These are phyloP conservation scores for Hysterangium stoloniferum DNA, from an alignment of 768 basidiomycete species.

Conservation along the genomic window DNA sequence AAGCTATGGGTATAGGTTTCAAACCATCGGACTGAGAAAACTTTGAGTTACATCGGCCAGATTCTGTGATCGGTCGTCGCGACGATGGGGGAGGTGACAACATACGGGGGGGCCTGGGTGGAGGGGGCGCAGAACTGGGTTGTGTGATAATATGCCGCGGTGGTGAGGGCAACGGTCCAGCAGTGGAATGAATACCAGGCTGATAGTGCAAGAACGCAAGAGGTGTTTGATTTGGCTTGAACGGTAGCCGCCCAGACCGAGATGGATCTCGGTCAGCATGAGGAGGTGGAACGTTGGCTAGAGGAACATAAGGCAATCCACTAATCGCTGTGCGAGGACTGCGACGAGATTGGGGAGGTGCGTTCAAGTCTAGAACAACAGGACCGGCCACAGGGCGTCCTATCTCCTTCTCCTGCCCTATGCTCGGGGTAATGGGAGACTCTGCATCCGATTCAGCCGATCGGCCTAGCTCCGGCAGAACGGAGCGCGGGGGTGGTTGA, in stretches of 20 bases:
- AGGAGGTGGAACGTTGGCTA: background rate
- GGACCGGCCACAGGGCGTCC: constrained; percentile 55
- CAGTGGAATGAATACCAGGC: constrained; percentile 54
- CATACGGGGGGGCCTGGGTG: constrained; percentile 55
- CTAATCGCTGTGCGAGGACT: background rate
- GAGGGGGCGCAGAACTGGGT: constrained; percentile 41
- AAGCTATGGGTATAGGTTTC: background rate
- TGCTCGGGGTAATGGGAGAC: constrained; percentile 44
- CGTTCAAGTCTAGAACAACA: constrained; percentile 44
- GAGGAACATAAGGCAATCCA: background rate
- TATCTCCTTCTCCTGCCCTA: constrained; percentile 56
- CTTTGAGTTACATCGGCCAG: background rate
- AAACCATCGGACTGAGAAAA: background rate
- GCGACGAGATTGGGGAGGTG: constrained; percentile 19
- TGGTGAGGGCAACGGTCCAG: constrained; percentile 66
- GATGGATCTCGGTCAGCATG: background rate
- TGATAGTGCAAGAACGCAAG: constrained; percentile 14
- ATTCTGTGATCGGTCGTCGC: constrained; percentile 15
- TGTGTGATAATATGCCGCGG: constrained; percentile 32
- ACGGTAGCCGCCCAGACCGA: constrained; percentile 4
- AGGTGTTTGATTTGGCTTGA: constrained; percentile 7
- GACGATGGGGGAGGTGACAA: constrained; percentile 39
- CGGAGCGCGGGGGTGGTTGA: constrained; percentile 6
- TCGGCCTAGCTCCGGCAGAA: background rate
- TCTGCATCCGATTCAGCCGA: constrained; percentile 6